Base-by-base conservation (phyloP, 2,329 filamentous ascomycete genomes). In the Cercospora zeina region DNA sequence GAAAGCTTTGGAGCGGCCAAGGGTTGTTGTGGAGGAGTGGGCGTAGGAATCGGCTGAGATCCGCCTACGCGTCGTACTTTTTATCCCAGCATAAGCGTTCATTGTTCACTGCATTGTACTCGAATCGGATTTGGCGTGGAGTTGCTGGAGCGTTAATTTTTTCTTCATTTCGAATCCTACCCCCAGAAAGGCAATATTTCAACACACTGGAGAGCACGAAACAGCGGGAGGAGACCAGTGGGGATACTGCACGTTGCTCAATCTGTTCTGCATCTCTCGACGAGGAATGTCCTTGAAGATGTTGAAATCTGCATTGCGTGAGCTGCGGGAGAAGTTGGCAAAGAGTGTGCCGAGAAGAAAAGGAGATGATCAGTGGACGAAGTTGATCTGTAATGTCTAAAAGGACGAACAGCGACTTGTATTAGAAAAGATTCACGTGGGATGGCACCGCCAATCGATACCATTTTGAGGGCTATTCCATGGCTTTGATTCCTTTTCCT, bases 1-100 rank as follows among this genome's bases (percentile, higher is more conserved):
- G 16, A 57, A 54, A 31, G 4, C 13, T 1, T 14, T 33, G 33
- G 53, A 56, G 9, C n/a, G 53, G 45, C 65, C 63, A 13, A 54
- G 54, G 45, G 62, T 67, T n/a, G 47, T 67, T 11, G 61, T 67
- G 6, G 63, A 65, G 6, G 62, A 63, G 19, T 63, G 62, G 62
- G 57, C 62, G 27, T 63, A 34, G 58, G 21, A 11, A 16, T 6
- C 19, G 39, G 11, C 21, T 7, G 1, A 27, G 4, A 27, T 21
- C 21, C 4, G 8, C 4, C 31, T 2, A 2, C 4, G 31, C 8
- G 11, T n/a, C n/a, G n/a, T 19, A 10, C 21, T 6, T 47, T 24
- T 47, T 34, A 8, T 34, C 8, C 21, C 16, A 47, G 42, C 42
- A 47, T 47, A 13, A 24, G 42, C 42, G 6, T 27, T 47, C 7